phyloP scores from a whole-genome alignment of 495 filamentous ascomycete species.

The Penicillium lagena region DNA sequence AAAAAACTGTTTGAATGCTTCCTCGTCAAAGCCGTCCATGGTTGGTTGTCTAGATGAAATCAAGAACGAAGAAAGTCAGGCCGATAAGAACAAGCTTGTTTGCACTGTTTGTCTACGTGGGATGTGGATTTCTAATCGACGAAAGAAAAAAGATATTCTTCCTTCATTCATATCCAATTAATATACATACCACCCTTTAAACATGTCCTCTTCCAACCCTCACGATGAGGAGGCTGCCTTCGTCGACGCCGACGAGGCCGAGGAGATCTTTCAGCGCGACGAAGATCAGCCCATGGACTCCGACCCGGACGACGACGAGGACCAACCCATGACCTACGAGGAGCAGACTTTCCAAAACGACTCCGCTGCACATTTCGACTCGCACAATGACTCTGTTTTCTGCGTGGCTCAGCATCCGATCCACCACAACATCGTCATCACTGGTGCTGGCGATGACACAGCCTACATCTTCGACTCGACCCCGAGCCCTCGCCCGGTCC shows the following conservation, averaged over 20 bases:
- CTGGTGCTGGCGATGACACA: constrained; percentile 78
- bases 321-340: constrained; percentile 57
- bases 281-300: constrained; percentile 71
- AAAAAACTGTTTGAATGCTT: constrained; percentile 75
- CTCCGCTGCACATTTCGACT: constrained; percentile 85
- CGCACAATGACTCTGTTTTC: constrained; percentile 83
- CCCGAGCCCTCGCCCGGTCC: constrained; percentile 54
- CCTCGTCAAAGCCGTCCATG: constrained; percentile 68
- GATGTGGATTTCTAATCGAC: constrained; percentile 39
- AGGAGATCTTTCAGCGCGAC: constrained; percentile 61
- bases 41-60: constrained; percentile 8
- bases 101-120: constrained; percentile 36
- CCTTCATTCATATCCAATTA: not conserved
- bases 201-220: constrained; percentile 43
- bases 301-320: constrained; percentile 33
- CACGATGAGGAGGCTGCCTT: constrained; percentile 49
- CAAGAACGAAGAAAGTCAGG: constrained; percentile 6
- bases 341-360: constrained; percentile 78
- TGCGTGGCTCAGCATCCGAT: constrained; percentile 87
- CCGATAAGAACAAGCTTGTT: constrained; percentile 24
- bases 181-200: constrained; percentile 3
- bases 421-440: constrained; percentile 70
- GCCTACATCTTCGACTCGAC: constrained; percentile 78
- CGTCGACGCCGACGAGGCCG: constrained; percentile 64
- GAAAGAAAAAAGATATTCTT: constrained; percentile 17